Base-by-base conservation (phyloP, 768 basidiomycete genomes). In the Rhodotorula kratochvilovae region DNA sequence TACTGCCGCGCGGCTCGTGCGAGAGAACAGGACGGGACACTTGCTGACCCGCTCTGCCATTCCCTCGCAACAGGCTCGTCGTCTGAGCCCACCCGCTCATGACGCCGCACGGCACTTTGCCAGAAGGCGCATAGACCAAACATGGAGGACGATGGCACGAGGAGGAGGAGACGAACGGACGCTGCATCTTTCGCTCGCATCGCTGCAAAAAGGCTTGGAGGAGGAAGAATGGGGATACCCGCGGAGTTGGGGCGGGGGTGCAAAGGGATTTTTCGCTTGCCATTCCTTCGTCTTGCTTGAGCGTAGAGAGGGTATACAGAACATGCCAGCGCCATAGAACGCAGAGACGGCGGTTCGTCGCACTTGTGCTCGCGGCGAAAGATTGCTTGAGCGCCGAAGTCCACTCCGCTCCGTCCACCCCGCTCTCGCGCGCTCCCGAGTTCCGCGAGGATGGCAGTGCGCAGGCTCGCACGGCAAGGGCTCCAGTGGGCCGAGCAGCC, bases 381-480 rank as follows among this genome's bases (percentile, higher is more conserved):
- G 29, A 33, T 12, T 36, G 27, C 10, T 56, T n/a, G n/a, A n/a
- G n/a, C 33, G 16, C 16, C 35, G 16, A 3, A 15, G 33, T 53
- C 54, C 13, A 5, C 19, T 31, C 7, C 19, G 2, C 54, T 33
- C 19, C 19, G 3, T n/a, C n/a, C n/a, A n/a, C n/a, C n/a, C 33
- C 33, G 17, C 56, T 10, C 35, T 15, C 11, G 5, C 56, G 8
- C 12, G 33, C 25, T 5, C 36, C 8, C 13, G 11, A 23, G 5
- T 50, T 1, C 25, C 23, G 56, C 36, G 29, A 33, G 17, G 29
- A 46, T 46, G 64, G 57, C 70, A 23, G 50, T 66, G 27, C 64
- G 70, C 48, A 60, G 70, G 39, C 33, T 71, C 12, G 70, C 70
- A n/a, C 63, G 67, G 3, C 67, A 53, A 31, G 63, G 67, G 0